phyloP scores from a whole-genome alignment of 2,329 filamentous ascomycete species.

The Xylariomycetidae sp. region DNA sequence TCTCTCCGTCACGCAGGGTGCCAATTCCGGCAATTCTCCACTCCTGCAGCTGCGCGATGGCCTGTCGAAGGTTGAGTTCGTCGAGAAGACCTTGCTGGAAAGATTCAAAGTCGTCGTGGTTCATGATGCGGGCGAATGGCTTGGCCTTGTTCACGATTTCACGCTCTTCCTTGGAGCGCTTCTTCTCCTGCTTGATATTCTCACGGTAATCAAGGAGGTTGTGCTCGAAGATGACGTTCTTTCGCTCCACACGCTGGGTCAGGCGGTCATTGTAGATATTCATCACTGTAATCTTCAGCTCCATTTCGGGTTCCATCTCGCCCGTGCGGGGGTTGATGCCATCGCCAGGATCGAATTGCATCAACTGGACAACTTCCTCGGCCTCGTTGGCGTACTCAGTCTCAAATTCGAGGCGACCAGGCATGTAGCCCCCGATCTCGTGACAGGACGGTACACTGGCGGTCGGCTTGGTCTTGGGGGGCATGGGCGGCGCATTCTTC shows the following conservation, averaged over 20 bases:
- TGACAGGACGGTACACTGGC: slow-evolving; percentile 93
- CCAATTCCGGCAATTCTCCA: slow-evolving; percentile 84
- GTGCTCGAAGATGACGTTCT: slow-evolving; percentile 96
- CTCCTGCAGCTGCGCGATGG: slow-evolving; percentile 85
- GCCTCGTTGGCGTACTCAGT: slow-evolving; percentile 97
- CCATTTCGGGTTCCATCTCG: slow-evolving; percentile 90
- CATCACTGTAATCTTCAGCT: slow-evolving; percentile 96
- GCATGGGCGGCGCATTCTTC: slow-evolving; percentile 74
- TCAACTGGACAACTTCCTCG: slow-evolving; percentile 94
- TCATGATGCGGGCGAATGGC: slow-evolving; percentile 96
- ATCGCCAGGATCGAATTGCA: slow-evolving; percentile 96
- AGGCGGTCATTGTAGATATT: slow-evolving; percentile 94
- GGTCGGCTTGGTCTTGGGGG: slow-evolving; percentile 92
- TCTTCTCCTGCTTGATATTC: slow-evolving; percentile 86
- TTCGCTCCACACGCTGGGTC: slow-evolving; percentile 85
- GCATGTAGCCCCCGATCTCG: slow-evolving; percentile 98
- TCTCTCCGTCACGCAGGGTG: slow-evolving; percentile 79
- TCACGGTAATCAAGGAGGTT: slow-evolving; percentile 89
- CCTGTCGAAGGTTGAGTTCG: slow-evolving; percentile 84
- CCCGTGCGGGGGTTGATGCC: slow-evolving; percentile 77
- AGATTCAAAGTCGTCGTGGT: slow-evolving; percentile 79
- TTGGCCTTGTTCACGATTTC: slow-evolving; percentile 91
- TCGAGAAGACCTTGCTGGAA: slow-evolving; percentile 82
- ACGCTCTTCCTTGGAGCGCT: slow-evolving; percentile 88
- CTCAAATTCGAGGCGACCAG: slow-evolving; percentile 92